Evolutionary conservation across 2,329 filamentous ascomycete species (phyloP), one percentile per base, ranked within the genome.

Genomic region (Anthostomella pinea): DNA sequence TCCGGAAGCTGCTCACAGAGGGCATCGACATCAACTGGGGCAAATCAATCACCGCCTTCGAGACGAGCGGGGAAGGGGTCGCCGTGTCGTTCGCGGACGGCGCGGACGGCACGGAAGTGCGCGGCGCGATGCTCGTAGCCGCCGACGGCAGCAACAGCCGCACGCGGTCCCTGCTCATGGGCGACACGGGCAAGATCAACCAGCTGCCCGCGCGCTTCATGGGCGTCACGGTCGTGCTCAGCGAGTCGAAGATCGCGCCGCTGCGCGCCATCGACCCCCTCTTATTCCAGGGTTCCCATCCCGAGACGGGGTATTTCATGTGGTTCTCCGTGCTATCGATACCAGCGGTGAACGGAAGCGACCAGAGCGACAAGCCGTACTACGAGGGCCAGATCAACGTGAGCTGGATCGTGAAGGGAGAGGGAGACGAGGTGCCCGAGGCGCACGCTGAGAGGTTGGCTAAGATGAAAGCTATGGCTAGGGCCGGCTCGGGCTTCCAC

Each of bases 361-460:
- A n/a, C n/a, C n/a, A n/a, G n/a, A n/a, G n/a, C n/a, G n/a, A n/a
- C n/a, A n/a, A n/a, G n/a, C n/a, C n/a, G n/a, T 28, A 30, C 25
- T 43, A 40, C 33, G 24, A 37, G 14, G 37, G 18, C 24, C 33
- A 43, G 25, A 30, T 43, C 9, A 43, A 43, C 15, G 10, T 40
- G 16, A 36, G 32, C 37, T 43, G 37, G 38, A 10, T 35, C 3
- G 13, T 25, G 8, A 35, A 27, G 33, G 28, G 21, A 3, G 14
- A 33, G 7, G 30, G 19, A 11, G 30, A 40, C 14, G 33, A 34
- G 11, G 37, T 35, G 9, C 29, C 32, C 1, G 7, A 16, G 8
- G 27, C 31, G 8, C 14, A 30, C 8, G 10, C 20, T 2, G 37
- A 37, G 8, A 33, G 41, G 16, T 15, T 44, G 18, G 30, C 25